These are phyloP conservation scores for Kodamaea sp. DNA, from an alignment of 1,139 yeast species.

Conservation along the genomic window DNA sequence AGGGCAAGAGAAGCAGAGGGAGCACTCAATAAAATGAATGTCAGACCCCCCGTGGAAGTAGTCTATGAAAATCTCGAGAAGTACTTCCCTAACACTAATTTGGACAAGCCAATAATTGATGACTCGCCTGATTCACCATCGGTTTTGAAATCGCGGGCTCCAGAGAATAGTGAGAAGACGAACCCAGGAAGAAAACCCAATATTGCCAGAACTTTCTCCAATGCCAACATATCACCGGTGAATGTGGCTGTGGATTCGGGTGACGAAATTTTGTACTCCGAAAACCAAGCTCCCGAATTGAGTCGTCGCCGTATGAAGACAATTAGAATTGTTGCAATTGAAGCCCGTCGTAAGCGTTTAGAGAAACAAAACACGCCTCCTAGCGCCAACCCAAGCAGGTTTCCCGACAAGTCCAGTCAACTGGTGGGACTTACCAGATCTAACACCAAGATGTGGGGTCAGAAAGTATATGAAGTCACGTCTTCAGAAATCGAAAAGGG, in stretches of 20 bases:
- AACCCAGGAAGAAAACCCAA: constrained; percentile 31
- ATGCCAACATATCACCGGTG: constrained; percentile 47
- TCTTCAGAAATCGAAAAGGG: constrained; percentile 65
- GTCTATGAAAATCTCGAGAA: constrained; percentile 87
- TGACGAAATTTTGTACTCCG: constrained; percentile 40
- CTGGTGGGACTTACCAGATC: constrained; percentile 54
- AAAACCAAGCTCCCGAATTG: constrained; percentile 28
- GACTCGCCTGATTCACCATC: constrained; percentile 71
- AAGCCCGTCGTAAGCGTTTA: constrained; percentile 66
- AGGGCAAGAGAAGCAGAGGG: too few relatives aligned
- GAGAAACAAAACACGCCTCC: constrained; percentile 44
- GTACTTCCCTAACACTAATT: constrained; percentile 89
- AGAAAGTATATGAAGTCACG: constrained; percentile 86
- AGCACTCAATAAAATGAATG: constrained; percentile 41
- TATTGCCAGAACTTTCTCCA: constrained; percentile 49
- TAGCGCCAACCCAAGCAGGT: constrained; percentile 72
- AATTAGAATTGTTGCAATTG: constrained; percentile 88
- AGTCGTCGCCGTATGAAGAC: constrained; percentile 69
- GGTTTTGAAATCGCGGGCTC: constrained; percentile 12
- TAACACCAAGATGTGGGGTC: constrained; percentile 98
- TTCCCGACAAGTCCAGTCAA: constrained; percentile 73
- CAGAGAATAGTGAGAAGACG: neutral
- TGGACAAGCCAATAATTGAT: constrained; percentile 89
- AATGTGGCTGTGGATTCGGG: constrained; percentile 24
- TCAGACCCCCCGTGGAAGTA: constrained; percentile 94